Conservation (phyloP, 2,329 filamentous ascomycete species). For the Drechmeria coniospora region DNA sequence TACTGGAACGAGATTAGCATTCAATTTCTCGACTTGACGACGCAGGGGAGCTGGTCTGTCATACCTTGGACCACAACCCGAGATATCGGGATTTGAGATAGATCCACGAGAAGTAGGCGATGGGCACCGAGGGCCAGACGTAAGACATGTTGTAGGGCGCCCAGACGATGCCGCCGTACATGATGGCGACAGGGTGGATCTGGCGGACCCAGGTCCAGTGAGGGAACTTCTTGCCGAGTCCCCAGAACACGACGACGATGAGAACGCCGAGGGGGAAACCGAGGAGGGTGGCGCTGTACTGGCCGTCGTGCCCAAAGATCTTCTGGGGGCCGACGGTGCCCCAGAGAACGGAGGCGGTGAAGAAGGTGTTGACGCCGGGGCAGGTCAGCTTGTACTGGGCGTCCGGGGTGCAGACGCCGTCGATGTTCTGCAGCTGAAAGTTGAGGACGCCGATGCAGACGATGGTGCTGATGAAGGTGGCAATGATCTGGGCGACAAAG, state of each 20-base stretch:
- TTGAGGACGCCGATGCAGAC: slow-evolving; percentile 33
- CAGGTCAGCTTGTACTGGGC: slow-evolving; percentile 35
- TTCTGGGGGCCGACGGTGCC: slow-evolving; percentile 35
- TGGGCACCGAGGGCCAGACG: slow-evolving; percentile 33
- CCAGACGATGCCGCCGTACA: slow-evolving; percentile 30
- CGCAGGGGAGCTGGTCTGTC: neutral
- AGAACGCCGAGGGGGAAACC: slow-evolving; percentile 34
- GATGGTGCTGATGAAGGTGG: slow-evolving; percentile 37
- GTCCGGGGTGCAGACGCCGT: slow-evolving; percentile 29
- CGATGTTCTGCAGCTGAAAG: slow-evolving; percentile 33
- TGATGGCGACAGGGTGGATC: slow-evolving; percentile 31
- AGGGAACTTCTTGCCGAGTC: slow-evolving; percentile 23
- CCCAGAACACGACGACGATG: slow-evolving; percentile 27
- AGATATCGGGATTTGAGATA: slow-evolving; percentile 33
- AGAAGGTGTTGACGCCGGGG: slow-evolving; percentile 38
- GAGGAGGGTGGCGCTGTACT: slow-evolving; percentile 30
- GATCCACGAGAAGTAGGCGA: slow-evolving; percentile 36
- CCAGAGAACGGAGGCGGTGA: slow-evolving; percentile 40
- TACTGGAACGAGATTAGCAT: slow-evolving; percentile 18
- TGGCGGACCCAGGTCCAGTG: slow-evolving; percentile 25
- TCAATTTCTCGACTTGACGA: neutral
- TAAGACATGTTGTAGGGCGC: slow-evolving; percentile 37
- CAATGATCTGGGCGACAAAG: slow-evolving; percentile 42
- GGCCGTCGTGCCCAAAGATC: slow-evolving; percentile 31
- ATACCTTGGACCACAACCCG: slow-evolving; percentile 35